phyloP scores from a whole-genome alignment of 345 rosid genomes.

The Tarenaya hassleriana region DNA sequence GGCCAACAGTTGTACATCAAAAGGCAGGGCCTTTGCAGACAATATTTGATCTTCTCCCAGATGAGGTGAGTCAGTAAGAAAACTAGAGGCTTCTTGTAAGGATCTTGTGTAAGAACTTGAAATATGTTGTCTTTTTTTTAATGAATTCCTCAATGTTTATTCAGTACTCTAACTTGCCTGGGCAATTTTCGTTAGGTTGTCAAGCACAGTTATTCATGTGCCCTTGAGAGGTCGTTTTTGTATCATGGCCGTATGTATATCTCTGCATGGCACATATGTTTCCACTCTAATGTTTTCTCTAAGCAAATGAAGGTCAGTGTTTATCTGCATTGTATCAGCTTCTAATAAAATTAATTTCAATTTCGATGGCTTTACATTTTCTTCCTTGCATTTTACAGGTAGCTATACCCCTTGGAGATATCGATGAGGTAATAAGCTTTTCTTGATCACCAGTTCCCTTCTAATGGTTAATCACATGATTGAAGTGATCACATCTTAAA shows the following conservation, averaged over 20 bases:
- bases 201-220: constrained; percentile 90
- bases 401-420: constrained; percentile 83
- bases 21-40: constrained; percentile 96
- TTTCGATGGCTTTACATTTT: background rate
- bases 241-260: constrained; percentile 99
- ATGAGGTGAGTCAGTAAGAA: constrained; percentile 52
- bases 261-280: constrained; percentile 97
- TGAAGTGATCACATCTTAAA: background rate
- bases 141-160: background rate
- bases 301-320: constrained; percentile 93
- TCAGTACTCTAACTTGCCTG: constrained; percentile 11
- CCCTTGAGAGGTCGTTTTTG: constrained; percentile 94
- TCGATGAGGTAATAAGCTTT: constrained; percentile 66
- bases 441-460: background rate
- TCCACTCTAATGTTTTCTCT: constrained; percentile 95
- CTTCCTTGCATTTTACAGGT: constrained; percentile 42
- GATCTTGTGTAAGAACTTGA: constrained; percentile 6
- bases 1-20: constrained; percentile 90
- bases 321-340: background rate
- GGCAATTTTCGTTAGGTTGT: constrained; percentile 51
- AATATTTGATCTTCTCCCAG: constrained; percentile 79
- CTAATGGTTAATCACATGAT: background rate
- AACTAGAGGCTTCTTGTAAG: background rate
- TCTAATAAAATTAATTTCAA: constrained; percentile 1
- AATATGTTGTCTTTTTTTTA: background rate